phyloP scores from a whole-genome alignment of 2,329 filamentous ascomycete species.

The Lachnellula suecica region DNA sequence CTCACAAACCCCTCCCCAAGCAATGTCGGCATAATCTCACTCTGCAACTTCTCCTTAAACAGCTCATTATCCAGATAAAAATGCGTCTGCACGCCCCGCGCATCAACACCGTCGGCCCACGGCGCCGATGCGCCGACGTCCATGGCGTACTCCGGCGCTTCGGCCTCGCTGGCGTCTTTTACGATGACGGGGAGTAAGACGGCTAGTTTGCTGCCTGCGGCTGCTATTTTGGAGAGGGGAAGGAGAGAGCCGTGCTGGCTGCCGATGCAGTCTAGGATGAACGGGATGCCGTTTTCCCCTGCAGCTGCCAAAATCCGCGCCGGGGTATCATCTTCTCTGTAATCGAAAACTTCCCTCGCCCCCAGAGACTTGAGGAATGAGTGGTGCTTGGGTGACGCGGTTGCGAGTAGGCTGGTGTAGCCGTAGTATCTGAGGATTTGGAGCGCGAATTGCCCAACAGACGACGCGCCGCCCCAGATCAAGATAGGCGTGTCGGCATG shows the following conservation, averaged over 20 bases:
- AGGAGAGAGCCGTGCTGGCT: conserved; percentile 45
- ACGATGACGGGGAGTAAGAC: conserved; percentile 61
- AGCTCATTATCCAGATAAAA: conserved; percentile 54
- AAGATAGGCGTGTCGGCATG: conserved; percentile 34
- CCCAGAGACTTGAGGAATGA: conserved; percentile 31
- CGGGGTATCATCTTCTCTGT: conserved; percentile 24
- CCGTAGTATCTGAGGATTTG: conserved; percentile 51
- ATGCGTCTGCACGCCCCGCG: conserved; percentile 54
- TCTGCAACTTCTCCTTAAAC: conserved; percentile 40
- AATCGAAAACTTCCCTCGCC: conserved; percentile 32
- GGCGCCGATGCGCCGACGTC: conserved; percentile 42
- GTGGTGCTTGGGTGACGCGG: conserved; percentile 29
- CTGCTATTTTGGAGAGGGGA: conserved; percentile 51
- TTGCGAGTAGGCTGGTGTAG: conserved; percentile 44
- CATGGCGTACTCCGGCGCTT: conserved; percentile 54
- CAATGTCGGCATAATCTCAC: conserved; percentile 26
- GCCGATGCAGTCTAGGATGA: conserved; percentile 56
- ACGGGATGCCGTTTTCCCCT: conserved; percentile 35
- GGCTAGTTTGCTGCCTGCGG: conserved; percentile 50
- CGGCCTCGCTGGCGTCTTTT: conserved; percentile 46
- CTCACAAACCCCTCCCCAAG: conserved; percentile 38
- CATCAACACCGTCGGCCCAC: conserved; percentile 53
- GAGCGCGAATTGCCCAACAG: conserved; percentile 34
- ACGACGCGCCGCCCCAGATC: conserved; percentile 36
- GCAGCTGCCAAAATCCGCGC: conserved; percentile 26